Evolutionary conservation across 805 yeast genomes (phyloP).

Genomic region (Nakazawaea holstii): DNA sequence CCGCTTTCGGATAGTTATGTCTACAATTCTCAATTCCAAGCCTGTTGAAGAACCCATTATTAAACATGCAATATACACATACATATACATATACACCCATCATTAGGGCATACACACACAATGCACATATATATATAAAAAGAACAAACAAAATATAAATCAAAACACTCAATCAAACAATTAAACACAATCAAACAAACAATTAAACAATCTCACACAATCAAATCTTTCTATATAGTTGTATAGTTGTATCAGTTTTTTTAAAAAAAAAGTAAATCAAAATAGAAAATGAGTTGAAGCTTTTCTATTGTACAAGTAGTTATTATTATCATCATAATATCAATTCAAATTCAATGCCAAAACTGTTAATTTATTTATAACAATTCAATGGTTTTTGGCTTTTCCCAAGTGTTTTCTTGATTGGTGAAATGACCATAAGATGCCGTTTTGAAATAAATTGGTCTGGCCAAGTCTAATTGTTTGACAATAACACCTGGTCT

Average conservation of each 20-base stretch:
- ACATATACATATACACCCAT: not conserved
- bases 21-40: not conserved
- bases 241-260: too few relatives aligned
- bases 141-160: constrained; percentile 16
- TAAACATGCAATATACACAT: not conserved
- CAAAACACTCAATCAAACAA: constrained; percentile 9
- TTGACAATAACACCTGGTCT: constrained; percentile 99
- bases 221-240: not conserved
- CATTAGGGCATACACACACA: too few relatives aligned
- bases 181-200: not conserved
- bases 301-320: not conserved
- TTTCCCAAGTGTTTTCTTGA: constrained; percentile 98
- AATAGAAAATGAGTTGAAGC: constrained; percentile 10
- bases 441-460: constrained; percentile 98
- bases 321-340: too few relatives aligned
- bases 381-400: constrained; percentile 74
- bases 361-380: constrained; percentile 25
- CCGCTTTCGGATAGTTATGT: too few relatives aligned
- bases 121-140: not conserved
- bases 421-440: constrained; percentile 99
- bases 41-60: constrained; percentile 20
- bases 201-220: not conserved
- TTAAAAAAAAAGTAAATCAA: too few relatives aligned
- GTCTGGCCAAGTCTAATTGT: constrained; percentile 97
- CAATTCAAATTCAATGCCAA: too few relatives aligned